Percentiles rank a stretch among this genome's conserved stretches.
These are phyloP conservation scores for Leccinum subrobustum DNA, from an alignment of 1,284 basidiomycete genomes.

Conservation along the genomic window DNA sequence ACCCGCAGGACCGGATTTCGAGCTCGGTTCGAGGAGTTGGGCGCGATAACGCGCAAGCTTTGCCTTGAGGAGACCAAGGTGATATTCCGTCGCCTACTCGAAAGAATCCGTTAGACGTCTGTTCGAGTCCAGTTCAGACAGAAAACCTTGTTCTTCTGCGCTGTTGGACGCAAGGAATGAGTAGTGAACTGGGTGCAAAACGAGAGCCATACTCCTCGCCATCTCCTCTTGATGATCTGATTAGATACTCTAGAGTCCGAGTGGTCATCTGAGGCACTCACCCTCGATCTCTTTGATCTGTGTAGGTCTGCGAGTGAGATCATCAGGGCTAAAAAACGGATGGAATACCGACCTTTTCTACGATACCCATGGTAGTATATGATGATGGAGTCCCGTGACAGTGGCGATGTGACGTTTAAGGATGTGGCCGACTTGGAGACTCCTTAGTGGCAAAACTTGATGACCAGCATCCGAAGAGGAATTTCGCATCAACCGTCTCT, in stretches of 20 bases:
- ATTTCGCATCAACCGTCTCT: constrained; percentile 58
- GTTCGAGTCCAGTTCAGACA: neutral
- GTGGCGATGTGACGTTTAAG: neutral
- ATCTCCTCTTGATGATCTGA: constrained; percentile 74
- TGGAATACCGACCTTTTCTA: constrained; percentile 69
- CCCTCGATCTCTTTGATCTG: constrained; percentile 94
- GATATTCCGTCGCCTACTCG: constrained; percentile 86
- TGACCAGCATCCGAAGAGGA: constrained; percentile 38
- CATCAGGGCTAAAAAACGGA: neutral
- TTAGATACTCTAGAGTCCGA: constrained; percentile 9
- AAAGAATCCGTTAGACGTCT: constrained; percentile 19
- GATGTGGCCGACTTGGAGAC: neutral
- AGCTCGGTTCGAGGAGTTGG: constrained; percentile 82
- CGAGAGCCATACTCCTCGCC: constrained; percentile 60
- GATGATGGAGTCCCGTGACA: neutral
- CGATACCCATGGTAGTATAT: constrained; percentile 67
- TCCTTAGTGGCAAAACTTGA: constrained; percentile 2
- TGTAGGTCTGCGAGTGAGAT: neutral
- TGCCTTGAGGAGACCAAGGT: constrained; percentile 85
- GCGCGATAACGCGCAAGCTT: constrained; percentile 91
- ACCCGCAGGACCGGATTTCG: constrained; percentile 80
- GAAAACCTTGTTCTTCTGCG: constrained; percentile 86
- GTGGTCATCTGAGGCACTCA: constrained; percentile 33
- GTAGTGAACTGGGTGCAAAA: neutral
- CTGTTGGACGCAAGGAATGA: constrained; percentile 38